phyloP scores from a whole-genome alignment of 495 filamentous ascomycete species.

The Penicillium salamii region DNA sequence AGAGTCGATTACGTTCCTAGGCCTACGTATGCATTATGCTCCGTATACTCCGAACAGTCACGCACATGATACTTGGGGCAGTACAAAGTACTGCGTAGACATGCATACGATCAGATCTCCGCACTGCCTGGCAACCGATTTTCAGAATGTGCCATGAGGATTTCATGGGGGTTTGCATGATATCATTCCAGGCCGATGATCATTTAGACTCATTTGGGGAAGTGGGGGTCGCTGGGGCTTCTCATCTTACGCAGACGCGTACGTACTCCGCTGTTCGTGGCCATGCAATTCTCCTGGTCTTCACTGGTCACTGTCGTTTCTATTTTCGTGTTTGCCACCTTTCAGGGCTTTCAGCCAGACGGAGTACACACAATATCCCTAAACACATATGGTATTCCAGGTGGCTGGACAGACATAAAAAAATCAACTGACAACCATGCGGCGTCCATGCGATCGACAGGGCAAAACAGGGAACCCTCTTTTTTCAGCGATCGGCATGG shows the following conservation, averaged over 20 bases:
- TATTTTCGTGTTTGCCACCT: neutral
- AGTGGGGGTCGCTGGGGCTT: neutral
- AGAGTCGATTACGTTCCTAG: slow-evolving; percentile 5
- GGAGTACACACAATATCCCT: too few relatives aligned
- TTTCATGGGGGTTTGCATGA: slow-evolving; percentile 1
- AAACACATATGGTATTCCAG: neutral
- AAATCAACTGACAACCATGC: slow-evolving; percentile 1
- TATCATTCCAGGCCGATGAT: slow-evolving; percentile 4
- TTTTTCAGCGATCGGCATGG: neutral
- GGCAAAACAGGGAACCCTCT: neutral
- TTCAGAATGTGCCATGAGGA: neutral
- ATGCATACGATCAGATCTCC: neutral
- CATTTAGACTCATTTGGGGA: slow-evolving; percentile 7
- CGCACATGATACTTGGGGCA: neutral
- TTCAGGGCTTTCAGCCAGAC: too few relatives aligned
- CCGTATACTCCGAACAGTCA: slow-evolving; percentile 3
- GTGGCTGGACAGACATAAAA: neutral
- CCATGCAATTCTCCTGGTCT: neutral
- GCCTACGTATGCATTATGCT: too few relatives aligned
- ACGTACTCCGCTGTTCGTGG: neutral
- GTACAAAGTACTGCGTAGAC: neutral
- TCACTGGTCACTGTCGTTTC: neutral
- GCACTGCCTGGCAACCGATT: neutral
- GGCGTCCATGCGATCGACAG: neutral
- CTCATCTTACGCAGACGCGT: slow-evolving; percentile 4